Conservation (phyloP, 1,139 yeast genomes). For the Meyerozyma sp. region DNA sequence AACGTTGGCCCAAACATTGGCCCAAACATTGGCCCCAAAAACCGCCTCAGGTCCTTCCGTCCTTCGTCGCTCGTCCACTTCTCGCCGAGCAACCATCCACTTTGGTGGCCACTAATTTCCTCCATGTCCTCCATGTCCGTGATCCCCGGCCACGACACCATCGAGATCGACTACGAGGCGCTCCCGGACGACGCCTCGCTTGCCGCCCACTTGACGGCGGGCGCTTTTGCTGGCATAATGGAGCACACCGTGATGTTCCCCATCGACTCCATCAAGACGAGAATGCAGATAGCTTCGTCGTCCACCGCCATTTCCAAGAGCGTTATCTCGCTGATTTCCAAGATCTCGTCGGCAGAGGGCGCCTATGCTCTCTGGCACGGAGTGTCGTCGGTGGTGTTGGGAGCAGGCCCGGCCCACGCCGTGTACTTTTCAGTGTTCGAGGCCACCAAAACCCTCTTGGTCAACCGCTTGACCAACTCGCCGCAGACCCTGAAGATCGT, state of each 20-base stretch:
- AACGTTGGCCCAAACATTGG: too few species aligned
- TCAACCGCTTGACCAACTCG: constrained; percentile 33
- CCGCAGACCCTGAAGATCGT: constrained; percentile 34
- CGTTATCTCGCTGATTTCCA: constrained; percentile 58
- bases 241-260: constrained; percentile 98
- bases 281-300: constrained; percentile 77
- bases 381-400: constrained; percentile 83
- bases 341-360: constrained; percentile 86
- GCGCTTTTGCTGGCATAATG: constrained; percentile 98
- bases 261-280: constrained; percentile 87
- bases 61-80: neutral
- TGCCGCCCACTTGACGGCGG: constrained; percentile 78
- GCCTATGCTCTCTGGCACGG: constrained; percentile 92
- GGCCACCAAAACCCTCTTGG: constrained; percentile 60
- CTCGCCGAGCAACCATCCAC: neutral
- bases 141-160: constrained; percentile 18
- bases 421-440: constrained; percentile 96
- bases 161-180: constrained; percentile 81
- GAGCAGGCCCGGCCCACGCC: constrained; percentile 99
- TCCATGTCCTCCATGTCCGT: neutral
- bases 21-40: neutral
- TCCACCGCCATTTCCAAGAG: constrained; percentile 29
- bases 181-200: constrained; percentile 85
- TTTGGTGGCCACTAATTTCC: neutral
- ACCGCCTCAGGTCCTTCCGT: neutral